Conservation (phyloP, 306 rosid genomes). For the Argentina anserina region DNA sequence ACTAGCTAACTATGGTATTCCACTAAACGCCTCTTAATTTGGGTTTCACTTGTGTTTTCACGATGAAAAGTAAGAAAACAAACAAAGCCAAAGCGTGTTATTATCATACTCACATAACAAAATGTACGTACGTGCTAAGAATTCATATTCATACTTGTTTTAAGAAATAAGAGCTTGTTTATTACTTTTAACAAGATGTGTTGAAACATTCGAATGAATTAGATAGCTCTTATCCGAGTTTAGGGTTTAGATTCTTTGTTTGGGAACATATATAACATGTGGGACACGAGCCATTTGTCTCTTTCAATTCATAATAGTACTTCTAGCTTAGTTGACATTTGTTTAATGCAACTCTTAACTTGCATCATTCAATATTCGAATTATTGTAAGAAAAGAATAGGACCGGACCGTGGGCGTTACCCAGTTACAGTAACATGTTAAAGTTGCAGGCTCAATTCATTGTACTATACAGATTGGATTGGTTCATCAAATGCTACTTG, state of each 20-base stretch:
- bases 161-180: background rate
- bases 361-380: background rate
- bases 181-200: background rate
- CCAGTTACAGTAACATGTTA: background rate
- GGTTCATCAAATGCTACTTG: background rate
- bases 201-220: background rate
- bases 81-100: background rate
- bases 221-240: background rate
- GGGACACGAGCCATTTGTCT: background rate
- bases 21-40: background rate
- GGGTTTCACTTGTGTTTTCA: background rate
- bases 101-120: background rate
- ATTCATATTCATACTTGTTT: background rate
- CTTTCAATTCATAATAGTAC: background rate
- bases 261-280: background rate
- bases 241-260: background rate
- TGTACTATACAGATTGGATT: background rate
- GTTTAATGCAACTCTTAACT: background rate
- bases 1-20: background rate
- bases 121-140: no score
- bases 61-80: background rate
- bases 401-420: background rate
- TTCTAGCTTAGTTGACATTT: background rate
- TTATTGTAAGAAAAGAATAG: background rate
- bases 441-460: constrained; percentile 8